These are phyloP conservation scores for Scedosporium dehoogii DNA, from an alignment of 2,329 filamentous ascomycete species.

Conservation along the genomic window DNA sequence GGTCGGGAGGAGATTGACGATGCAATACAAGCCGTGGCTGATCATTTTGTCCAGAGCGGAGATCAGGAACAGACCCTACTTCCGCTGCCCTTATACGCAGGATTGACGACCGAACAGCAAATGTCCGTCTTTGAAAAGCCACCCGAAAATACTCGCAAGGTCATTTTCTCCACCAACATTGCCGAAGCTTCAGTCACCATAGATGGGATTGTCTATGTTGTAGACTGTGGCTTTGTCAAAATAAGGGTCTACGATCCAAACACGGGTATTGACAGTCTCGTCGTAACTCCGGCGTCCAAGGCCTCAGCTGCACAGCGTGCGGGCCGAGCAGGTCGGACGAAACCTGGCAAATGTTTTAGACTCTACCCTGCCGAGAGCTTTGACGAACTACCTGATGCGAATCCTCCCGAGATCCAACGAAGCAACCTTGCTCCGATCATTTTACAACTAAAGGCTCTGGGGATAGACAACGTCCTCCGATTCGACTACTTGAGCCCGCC, in stretches of 20 bases:
- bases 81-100: conserved; percentile 73
- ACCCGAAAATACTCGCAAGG: conserved; percentile 74
- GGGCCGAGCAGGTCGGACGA: conserved; percentile 81
- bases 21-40: conserved; percentile 9
- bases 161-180: conserved; percentile 91
- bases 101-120: conserved; percentile 80
- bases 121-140: conserved; percentile 89
- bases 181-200: conserved; percentile 95
- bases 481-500: conserved; percentile 86
- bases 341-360: conserved; percentile 86
- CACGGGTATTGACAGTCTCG: conserved; percentile 82
- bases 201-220: conserved; percentile 79
- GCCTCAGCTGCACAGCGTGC: conserved; percentile 88
- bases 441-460: conserved; percentile 86
- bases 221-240: conserved; percentile 89
- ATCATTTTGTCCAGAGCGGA: conserved; percentile 12
- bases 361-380: conserved; percentile 76
- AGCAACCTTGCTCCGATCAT: conserved; percentile 83
- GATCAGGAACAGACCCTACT: conserved; percentile 45
- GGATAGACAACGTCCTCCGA: conserved; percentile 85
- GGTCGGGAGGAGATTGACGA: conserved; percentile 85
- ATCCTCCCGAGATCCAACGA: conserved; percentile 82
- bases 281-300: conserved; percentile 73
- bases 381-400: conserved; percentile 53
- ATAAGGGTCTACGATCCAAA: conserved; percentile 73